Evolutionary conservation across 495 filamentous ascomycete genomes (phyloP).

Genomic region (Mycothermus thermophilus): DNA sequence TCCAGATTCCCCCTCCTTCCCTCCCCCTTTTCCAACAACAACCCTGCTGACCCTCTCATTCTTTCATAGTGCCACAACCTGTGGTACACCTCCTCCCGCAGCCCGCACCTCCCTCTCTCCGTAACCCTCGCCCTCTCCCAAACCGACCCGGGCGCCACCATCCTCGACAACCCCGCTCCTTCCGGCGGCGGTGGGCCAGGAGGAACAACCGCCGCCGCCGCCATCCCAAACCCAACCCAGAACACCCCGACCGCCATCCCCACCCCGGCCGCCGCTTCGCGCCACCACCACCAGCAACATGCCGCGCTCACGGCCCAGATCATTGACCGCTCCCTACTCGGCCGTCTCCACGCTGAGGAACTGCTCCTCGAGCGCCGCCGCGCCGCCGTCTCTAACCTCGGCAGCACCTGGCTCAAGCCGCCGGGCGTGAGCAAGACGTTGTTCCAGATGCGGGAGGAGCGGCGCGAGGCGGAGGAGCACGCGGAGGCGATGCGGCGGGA

Average conservation of each 20-base stretch:
- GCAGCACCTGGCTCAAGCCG: conserved; percentile 64
- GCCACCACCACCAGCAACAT: conserved; percentile 6
- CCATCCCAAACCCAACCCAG: conserved; percentile 5
- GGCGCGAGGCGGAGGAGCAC: conserved; percentile 67
- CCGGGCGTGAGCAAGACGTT: conserved; percentile 64
- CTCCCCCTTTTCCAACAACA: neutral
- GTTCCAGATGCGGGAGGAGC: conserved; percentile 62
- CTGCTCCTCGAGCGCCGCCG: conserved; percentile 51
- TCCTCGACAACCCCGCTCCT: conserved; percentile 8
- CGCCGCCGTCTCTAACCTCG: conserved; percentile 58
- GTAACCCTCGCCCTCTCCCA: conserved; percentile 15
- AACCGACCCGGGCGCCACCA: conserved; percentile 14
- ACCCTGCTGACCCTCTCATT: conserved; percentile 6
- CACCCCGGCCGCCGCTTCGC: conserved; percentile 6
- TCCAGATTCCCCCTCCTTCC: neutral
- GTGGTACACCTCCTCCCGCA: conserved; percentile 50
- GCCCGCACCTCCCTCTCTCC: conserved; percentile 22
- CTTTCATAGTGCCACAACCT: conserved; percentile 48
- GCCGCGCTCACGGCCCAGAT: conserved; percentile 10
- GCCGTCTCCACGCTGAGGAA: conserved; percentile 55
- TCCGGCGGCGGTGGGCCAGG: no score
- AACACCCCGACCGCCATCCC: conserved; percentile 9
- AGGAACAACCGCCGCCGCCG: conserved; percentile 5
- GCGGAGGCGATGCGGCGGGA: conserved; percentile 55
- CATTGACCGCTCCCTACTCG: conserved; percentile 39